Conservation (phyloP, 768 basidiomycete genomes). For the Boletales sp. region DNA sequence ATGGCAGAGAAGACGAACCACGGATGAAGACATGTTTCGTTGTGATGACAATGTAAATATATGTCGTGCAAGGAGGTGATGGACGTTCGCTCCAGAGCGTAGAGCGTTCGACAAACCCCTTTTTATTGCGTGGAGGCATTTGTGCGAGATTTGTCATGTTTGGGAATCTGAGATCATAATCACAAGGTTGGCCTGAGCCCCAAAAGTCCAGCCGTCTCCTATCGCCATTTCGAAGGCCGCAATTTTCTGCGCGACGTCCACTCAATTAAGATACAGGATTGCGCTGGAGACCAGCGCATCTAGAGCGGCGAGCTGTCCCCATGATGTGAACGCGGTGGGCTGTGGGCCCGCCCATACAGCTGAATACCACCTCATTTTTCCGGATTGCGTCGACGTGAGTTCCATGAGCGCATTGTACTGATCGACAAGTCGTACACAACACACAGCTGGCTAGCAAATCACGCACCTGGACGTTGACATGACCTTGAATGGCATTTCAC, state of each 20-base stretch:
- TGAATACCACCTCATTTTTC: slow-evolving; percentile 6
- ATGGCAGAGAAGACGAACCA: neutral
- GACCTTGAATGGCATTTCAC: slow-evolving; percentile 43
- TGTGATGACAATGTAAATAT: neutral
- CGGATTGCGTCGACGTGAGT: slow-evolving; percentile 3
- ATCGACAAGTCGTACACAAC: neutral
- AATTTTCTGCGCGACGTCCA: too few species aligned
- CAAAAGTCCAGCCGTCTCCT: too few species aligned
- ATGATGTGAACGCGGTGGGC: slow-evolving; percentile 1
- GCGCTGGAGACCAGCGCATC: slow-evolving; percentile 10
- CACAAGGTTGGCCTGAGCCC: too few species aligned
- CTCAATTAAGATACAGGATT: neutral
- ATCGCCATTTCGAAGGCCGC: too few species aligned
- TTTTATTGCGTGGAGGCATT: neutral
- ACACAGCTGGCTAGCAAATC: neutral
- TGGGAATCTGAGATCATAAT: too few species aligned
- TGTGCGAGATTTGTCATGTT: neutral
- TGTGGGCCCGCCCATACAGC: slow-evolving; percentile 7
- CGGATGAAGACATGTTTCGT: slow-evolving; percentile 12
- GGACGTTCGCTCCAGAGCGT: too few species aligned
- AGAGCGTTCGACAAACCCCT: neutral
- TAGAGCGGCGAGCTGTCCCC: slow-evolving; percentile 11
- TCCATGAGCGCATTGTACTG: slow-evolving; percentile 10
- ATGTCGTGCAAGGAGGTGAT: too few species aligned
- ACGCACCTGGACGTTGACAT: slow-evolving; percentile 48